phyloP scores from a whole-genome alignment of 306 rosid genomes.

The Biancaea sappan region DNA sequence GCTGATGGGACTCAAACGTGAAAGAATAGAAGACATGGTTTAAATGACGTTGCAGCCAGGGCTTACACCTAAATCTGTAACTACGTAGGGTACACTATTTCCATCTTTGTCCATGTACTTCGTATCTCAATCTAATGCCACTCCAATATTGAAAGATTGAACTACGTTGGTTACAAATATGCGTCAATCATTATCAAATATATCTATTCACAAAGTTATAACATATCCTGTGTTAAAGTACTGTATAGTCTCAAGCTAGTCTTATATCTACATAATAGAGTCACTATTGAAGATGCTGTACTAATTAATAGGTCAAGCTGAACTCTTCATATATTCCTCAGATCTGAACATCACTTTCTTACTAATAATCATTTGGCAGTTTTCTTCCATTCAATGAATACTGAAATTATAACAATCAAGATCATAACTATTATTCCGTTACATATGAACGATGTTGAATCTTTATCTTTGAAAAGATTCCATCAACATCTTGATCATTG shows the following conservation, averaged over 20 bases:
- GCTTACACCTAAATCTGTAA: not conserved
- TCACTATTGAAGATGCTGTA: too few relatives aligned
- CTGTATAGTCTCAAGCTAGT: not conserved
- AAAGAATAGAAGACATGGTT: not conserved
- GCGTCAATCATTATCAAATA: constrained; percentile 3
- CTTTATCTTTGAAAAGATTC: not conserved
- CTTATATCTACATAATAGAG: too few relatives aligned
- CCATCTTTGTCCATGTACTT: not conserved
- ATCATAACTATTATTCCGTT: too few relatives aligned
- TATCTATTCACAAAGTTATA: not conserved
- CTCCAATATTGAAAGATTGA: not conserved
- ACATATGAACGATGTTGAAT: not conserved
- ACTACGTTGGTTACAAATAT: not conserved
- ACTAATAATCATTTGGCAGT: not conserved
- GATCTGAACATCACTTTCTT: too few relatives aligned
- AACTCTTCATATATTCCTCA: too few relatives aligned
- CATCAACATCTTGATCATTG: not conserved
- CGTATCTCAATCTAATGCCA: not conserved
- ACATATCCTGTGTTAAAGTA: not conserved
- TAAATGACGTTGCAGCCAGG: not conserved
- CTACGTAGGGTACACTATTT: not conserved
- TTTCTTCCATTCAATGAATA: not conserved
- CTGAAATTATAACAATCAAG: too few relatives aligned
- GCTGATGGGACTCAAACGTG: constrained; percentile 8
- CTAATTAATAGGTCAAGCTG: too few relatives aligned